Conservation (phyloP, 1,284 basidiomycete species). For the Wolfiporia cocos region DNA sequence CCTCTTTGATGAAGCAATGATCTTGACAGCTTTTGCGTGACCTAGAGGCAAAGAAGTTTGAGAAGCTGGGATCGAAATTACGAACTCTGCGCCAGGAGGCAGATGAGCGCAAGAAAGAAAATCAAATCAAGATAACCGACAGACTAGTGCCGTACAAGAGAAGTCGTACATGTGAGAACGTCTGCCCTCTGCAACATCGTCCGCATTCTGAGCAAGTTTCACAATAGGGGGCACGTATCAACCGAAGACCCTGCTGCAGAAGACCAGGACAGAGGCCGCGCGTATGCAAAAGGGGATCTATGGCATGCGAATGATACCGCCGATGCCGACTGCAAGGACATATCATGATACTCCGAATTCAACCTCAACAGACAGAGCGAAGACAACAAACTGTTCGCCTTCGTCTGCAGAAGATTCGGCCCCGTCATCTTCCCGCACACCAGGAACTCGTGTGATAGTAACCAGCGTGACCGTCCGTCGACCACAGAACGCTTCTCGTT, state of each 20-base stretch:
- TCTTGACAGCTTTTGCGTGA: constrained; percentile 42
- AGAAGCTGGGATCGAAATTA: constrained; percentile 52
- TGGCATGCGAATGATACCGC: constrained; percentile 41
- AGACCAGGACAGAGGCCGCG: constrained; percentile 62
- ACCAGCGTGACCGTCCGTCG: constrained; percentile 20
- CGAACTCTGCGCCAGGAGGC: constrained; percentile 59
- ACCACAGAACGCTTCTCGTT: too few species aligned
- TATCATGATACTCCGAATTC: constrained; percentile 35
- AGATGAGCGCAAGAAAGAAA: constrained; percentile 65
- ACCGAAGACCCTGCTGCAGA: constrained; percentile 70
- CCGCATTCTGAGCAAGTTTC: constrained; percentile 1
- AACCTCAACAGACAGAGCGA: too few species aligned
- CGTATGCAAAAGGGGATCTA: constrained; percentile 60
- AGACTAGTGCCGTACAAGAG: constrained; percentile 58
- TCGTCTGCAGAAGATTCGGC: too few species aligned
- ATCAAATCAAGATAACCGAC: constrained; percentile 67
- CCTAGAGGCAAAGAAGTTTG: constrained; percentile 52
- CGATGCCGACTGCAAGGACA: constrained; percentile 40
- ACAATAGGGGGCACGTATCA: constrained; percentile 41
- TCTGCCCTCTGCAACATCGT: constrained; percentile 6
- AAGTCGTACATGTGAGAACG: constrained; percentile 42
- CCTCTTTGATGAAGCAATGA: not conserved
- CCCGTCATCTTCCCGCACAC: constrained; percentile 2
- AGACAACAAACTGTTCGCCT: too few species aligned
- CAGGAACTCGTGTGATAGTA: constrained; percentile 25